Base-by-base conservation (phyloP, 2,329 filamentous ascomycete genomes). In the Penicillium sp. region DNA sequence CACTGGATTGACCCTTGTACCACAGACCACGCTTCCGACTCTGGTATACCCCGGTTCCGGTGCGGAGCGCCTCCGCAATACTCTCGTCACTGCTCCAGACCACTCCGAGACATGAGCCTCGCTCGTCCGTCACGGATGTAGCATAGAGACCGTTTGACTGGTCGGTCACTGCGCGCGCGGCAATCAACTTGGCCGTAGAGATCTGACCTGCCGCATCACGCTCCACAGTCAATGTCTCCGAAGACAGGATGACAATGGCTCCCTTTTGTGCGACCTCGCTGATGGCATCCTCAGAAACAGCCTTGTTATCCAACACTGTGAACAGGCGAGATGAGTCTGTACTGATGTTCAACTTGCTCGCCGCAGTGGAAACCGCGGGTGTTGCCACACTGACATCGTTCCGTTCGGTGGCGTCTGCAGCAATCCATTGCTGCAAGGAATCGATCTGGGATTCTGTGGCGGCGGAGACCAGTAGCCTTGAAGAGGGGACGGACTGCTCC, bases 61-160 rank as follows among this genome's bases (percentile, higher is more conserved):
- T 95, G 61, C 81, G 82, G 51, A 98, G 67, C 34, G 91, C 91
- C 72, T 95, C 91, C 7, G 83, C 77, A 32, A 98, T 83, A 66
- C 91, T 97, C 68, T 94, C 88, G 54, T 86, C 82, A 64, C 88
- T 96, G 70, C 90, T 95, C 76, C 96, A 98, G 13, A 96, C 93
- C 55, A 98, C 73, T 0, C 93, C 93, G 11, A 98, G 75, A 7
- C 89, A 88, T 18, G 86, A 76, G 1, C 90, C 90, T 42, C 85
- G 77, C 74, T 95, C 88, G 65, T 98, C 89, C 1, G 87, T 90
- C 6, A 98, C 93, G 4, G 95, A 80, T 0, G 93, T 98, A 1
- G 93, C 85, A 57, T 95, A 82, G 7, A 98, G 78, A 7, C 86
- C 85, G 64, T 96, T 94, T 4, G 82, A 70, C 54, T 90, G 80